Evolutionary conservation across 2,329 filamentous ascomycete species (phyloP), one percentile per base, ranked within the genome.

Genomic region (Lachnellula arida): DNA sequence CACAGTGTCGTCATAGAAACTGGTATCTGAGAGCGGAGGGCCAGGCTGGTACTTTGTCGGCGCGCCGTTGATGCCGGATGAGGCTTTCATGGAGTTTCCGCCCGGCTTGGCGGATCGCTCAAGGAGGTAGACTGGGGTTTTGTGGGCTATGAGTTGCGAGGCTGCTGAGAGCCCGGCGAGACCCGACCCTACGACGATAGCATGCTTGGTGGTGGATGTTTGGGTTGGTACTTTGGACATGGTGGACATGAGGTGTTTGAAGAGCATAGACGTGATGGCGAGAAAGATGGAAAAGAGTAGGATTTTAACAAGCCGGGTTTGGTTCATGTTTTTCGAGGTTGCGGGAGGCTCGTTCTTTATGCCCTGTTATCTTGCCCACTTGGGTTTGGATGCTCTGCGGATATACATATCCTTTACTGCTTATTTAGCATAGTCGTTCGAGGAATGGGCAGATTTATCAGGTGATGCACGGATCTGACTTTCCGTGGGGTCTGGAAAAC

Each of bases 71-170:
- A 87, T 87, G 0, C 83, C 84, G 0, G 82, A 86, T 0, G 83
- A 86, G 0, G 84, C 84, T 69, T 87, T 87, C 70, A 87, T 85
- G 63, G 77, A 82, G 64, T 87, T 86, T 2, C 83, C 82, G 37
- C 84, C 84, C 0, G 83, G 81, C 63, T 83, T 84, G 2, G 76
- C 65, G 0, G 77, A 76, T 19, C 82, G 79, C 56, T 88, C 84
- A 12, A 87, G 74, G 49, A 88, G 74, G 34, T 75, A 73, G 0
- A 87, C 84, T 0, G 75, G 69, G 2, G 80, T 74, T 40, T 77
- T 76, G 12, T 77, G 74, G 3, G 74, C 69, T 4, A 86, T 71
- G 6, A 85, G 78, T 57, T 81, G 75, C 42, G 79, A 77, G 3
- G 83, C 79, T 17, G 84, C 82, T 1, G 80, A 78, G 0, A 87